phyloP scores from a whole-genome alignment of 2,329 filamentous ascomycete genomes.

The Emericellopsis atlantica region DNA sequence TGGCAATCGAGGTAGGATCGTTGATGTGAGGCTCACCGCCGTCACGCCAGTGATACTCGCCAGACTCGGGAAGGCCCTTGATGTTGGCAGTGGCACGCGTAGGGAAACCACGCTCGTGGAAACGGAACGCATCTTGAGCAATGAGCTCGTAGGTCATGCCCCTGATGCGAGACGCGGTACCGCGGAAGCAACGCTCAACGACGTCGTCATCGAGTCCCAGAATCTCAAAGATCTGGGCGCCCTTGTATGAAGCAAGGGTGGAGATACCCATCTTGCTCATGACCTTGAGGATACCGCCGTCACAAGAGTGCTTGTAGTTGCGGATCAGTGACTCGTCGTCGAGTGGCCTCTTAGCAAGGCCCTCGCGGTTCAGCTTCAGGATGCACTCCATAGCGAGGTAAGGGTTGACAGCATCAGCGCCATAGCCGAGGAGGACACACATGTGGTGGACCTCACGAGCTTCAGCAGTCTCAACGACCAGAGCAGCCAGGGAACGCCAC shows the following conservation, averaged over 20 bases:
- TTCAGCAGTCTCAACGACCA: constrained; percentile 86
- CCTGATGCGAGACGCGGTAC: constrained; percentile 87
- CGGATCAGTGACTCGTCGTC: constrained; percentile 71
- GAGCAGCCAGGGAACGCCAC: constrained; percentile 78
- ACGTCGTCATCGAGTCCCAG: constrained; percentile 86
- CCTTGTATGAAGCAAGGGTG: constrained; percentile 91
- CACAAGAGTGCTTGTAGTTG: constrained; percentile 95
- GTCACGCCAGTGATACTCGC: constrained; percentile 97
- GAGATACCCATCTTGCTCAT: constrained; percentile 99
- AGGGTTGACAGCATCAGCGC: constrained; percentile 86
- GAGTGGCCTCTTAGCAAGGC: constrained; percentile 82
- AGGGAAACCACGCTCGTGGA: constrained; percentile 89
- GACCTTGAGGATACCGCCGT: constrained; percentile 93
- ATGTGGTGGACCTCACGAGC: constrained; percentile 97
- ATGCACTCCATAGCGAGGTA: constrained; percentile 96
- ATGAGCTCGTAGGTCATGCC: constrained; percentile 90
- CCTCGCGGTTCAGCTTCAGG: constrained; percentile 89
- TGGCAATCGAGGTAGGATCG: constrained; percentile 87
- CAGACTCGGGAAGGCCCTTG: constrained; percentile 76
- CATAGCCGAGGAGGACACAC: constrained; percentile 94
- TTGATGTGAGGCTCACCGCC: constrained; percentile 93
- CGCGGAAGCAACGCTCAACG: constrained; percentile 88
- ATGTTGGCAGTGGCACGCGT: constrained; percentile 64
- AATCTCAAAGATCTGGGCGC: constrained; percentile 94
- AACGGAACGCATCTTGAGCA: constrained; percentile 84